A percentile compares a stretch with the other conserved stretches of the same genome.
Conservation (phyloP, 1,139 yeast genomes). For the Meyerozyma guilliermondii region DNA sequence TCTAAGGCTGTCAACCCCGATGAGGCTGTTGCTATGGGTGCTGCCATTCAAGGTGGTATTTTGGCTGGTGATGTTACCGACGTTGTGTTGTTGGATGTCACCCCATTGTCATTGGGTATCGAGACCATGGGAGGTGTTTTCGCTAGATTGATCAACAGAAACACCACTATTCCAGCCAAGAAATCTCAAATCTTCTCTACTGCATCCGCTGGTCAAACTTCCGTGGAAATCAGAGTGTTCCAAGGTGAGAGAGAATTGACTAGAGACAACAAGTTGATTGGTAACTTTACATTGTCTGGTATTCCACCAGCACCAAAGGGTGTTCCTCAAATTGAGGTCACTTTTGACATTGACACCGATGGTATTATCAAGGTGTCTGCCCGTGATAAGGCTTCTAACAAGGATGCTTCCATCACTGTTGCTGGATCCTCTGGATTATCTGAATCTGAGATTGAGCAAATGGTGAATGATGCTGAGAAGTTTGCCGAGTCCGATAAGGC, state of each 20-base stretch:
- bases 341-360: conserved; percentile 97
- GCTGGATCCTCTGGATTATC: conserved; percentile 98
- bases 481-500: conserved; percentile 96
- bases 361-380: conserved; percentile 99
- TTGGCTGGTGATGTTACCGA: conserved; percentile 98
- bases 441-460: conserved; percentile 94
- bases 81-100: conserved; percentile 89
- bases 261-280: conserved; percentile 97
- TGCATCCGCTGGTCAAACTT: conserved; percentile 98
- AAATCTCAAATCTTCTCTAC: conserved; percentile 97
- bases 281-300: conserved; percentile 94
- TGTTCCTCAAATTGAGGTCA: conserved; percentile 98
- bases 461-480: conserved; percentile 98
- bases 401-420: conserved; percentile 97
- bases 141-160: conserved; percentile 95
- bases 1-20: conserved; percentile 99
- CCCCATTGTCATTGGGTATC: conserved; percentile 96
- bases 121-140: conserved; percentile 99
- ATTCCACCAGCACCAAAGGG: conserved; percentile 99
- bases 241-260: conserved; percentile 99
- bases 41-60: conserved; percentile 99
- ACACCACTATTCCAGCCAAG: conserved; percentile 97
- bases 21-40: conserved; percentile 99
- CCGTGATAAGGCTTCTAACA: conserved; percentile 96
- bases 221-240: conserved; percentile 98